Evolutionary conservation across 163 green algal genomes (phyloP).

Genomic region (Scenedesmus sp.): DNA sequence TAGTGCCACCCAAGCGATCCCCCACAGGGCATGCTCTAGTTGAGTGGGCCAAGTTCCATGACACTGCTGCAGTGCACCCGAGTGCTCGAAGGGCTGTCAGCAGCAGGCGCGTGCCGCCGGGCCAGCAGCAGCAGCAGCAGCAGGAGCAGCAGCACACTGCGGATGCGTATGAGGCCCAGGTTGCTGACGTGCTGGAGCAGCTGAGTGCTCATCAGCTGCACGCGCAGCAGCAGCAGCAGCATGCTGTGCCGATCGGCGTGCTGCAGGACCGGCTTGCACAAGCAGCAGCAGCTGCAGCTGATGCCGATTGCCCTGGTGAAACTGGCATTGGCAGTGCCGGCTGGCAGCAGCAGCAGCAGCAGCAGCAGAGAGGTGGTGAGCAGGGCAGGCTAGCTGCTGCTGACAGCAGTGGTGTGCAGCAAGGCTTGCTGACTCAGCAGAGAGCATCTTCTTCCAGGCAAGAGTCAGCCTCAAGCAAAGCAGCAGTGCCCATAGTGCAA

Average conservation of each 20-base stretch:
- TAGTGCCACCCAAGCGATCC: conserved; percentile 30
- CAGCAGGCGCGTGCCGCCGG: background rate
- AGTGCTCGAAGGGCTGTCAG: background rate
- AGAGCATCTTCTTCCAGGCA: background rate
- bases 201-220: background rate
- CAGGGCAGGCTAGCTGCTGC: background rate
- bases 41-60: conserved; percentile 32
- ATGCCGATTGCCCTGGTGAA: background rate
- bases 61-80: background rate
- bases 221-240: conserved; percentile 31
- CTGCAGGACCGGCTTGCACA: background rate
- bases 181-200: background rate
- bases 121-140: conserved; percentile 35
- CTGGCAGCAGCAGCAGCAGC: conserved; percentile 28
- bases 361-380: background rate
- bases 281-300: background rate
- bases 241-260: background rate
- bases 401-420: background rate
- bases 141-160: background rate
- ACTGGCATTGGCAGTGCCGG: background rate
- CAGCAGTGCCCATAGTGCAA: conserved; percentile 16
- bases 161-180: conserved; percentile 1
- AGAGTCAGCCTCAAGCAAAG: conserved; percentile 10
- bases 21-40: conserved; percentile 36
- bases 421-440: background rate